These are phyloP conservation scores for Verticillium nubilum DNA, from an alignment of 2,329 filamentous ascomycete genomes.

Conservation along the genomic window DNA sequence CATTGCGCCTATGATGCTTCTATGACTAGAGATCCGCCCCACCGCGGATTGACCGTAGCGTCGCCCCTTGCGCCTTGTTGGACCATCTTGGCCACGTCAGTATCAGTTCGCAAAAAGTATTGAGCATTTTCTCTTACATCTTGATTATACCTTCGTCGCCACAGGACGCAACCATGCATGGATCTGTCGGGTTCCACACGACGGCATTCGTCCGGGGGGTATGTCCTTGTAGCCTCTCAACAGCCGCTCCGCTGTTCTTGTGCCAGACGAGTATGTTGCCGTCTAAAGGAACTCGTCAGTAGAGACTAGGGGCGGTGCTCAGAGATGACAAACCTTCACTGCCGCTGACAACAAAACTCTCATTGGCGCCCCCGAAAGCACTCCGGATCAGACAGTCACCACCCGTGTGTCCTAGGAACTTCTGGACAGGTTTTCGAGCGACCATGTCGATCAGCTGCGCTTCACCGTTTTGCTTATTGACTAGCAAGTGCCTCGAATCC, in stretches of 20 bases:
- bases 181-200: conserved; percentile 80
- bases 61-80: conserved; percentile 14
- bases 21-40: conserved; percentile 1
- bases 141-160: conserved; percentile 82
- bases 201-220: conserved; percentile 76
- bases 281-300: conserved; percentile 29
- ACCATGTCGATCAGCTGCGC: conserved; percentile 75
- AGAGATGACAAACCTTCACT: conserved; percentile 64
- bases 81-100: conserved; percentile 16
- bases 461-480: conserved; percentile 74
- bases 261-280: conserved; percentile 84
- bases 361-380: conserved; percentile 80
- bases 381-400: conserved; percentile 76
- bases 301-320: neutral
- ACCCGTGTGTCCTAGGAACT: conserved; percentile 70
- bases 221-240: conserved; percentile 75
- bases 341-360: conserved; percentile 87
- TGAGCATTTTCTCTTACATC: conserved; percentile 56
- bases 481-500: conserved; percentile 75
- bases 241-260: conserved; percentile 68
- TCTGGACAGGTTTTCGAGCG: conserved; percentile 64
- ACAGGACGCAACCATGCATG: conserved; percentile 81
- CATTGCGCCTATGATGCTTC: neutral
- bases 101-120: neutral
- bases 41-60: conserved; percentile 14